Percentiles rank a stretch among this genome's conserved stretches.
phyloP scores from a whole-genome alignment of 2,329 filamentous ascomycete genomes.

The Lanzia echinophila region DNA sequence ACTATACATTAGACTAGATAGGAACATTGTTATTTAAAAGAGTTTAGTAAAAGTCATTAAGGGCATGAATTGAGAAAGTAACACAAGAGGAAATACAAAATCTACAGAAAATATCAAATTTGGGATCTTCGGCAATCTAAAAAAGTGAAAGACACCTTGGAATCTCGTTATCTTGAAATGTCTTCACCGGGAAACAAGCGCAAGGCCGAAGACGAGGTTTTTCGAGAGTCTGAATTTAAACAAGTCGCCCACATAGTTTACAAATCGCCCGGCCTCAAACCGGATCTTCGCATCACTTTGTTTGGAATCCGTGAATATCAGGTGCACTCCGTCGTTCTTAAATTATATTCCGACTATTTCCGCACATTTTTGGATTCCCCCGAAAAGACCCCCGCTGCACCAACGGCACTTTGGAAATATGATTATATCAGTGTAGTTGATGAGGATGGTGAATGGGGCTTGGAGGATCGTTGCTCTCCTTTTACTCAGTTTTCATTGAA shows the following conservation, averaged over 20 bases:
- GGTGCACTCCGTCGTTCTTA: conserved; percentile 12
- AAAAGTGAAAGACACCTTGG: no score
- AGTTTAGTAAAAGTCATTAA: no score
- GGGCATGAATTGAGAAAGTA: no score
- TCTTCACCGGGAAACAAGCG: neutral
- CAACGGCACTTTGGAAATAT: conserved; percentile 9
- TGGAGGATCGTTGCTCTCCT: neutral
- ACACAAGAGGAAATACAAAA: no score
- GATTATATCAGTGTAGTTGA: conserved; percentile 17
- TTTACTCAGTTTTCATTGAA: neutral
- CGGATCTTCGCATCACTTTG: conserved; percentile 1
- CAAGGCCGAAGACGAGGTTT: neutral
- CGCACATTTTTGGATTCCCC: conserved; percentile 6
- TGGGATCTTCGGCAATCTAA: no score
- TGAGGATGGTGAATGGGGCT: conserved; percentile 12
- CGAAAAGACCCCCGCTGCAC: neutral
- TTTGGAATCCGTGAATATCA: conserved; percentile 9
- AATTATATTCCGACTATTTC: conserved; percentile 13
- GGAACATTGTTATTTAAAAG: no score
- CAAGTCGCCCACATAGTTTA: neutral
- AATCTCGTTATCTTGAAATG: no score
- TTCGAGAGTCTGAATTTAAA: neutral
- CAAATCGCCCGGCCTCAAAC: neutral
- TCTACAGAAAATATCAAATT: no score
- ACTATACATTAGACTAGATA: no score